Evolutionary conservation across 805 yeast species (phyloP).

Genomic region (Starmerella riodocensis): DNA sequence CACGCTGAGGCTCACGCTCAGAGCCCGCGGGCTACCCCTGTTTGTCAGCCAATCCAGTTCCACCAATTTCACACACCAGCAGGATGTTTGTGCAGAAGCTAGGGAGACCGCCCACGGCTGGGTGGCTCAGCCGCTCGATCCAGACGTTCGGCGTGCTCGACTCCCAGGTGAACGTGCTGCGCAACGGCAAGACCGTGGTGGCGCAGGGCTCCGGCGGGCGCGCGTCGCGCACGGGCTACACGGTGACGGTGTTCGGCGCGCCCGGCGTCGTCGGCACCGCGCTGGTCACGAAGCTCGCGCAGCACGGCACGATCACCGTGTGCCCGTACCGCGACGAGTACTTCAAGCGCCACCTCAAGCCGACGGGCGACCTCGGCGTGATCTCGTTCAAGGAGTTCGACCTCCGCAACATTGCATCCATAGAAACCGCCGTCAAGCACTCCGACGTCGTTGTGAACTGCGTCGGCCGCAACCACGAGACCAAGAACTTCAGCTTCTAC

Average conservation of each 20-base stretch:
- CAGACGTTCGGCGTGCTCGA: slow-evolving; percentile 31
- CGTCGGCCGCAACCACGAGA: slow-evolving; percentile 60
- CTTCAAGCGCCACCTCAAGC: slow-evolving; percentile 64
- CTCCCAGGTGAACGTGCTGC: slow-evolving; percentile 51
- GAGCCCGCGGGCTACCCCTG: no score
- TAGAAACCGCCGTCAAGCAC: slow-evolving; percentile 63
- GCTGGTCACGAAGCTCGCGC: slow-evolving; percentile 56
- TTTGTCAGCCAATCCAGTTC: slow-evolving; percentile 6
- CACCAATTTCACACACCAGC: not conserved
- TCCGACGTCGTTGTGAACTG: slow-evolving; percentile 74
- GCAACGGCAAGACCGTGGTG: slow-evolving; percentile 58
- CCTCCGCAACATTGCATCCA: slow-evolving; percentile 59
- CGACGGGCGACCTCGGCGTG: slow-evolving; percentile 77
- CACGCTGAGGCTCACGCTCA: no score
- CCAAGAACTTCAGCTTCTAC: slow-evolving; percentile 70
- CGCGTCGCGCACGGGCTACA: slow-evolving; percentile 75
- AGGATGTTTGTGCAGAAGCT: slow-evolving; percentile 3
- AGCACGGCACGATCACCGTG: slow-evolving; percentile 65
- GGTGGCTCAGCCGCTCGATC: slow-evolving; percentile 18
- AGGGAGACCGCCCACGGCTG: not conserved
- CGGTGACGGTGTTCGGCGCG: slow-evolving; percentile 80
- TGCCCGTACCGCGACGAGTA: slow-evolving; percentile 74
- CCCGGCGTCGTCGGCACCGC: slow-evolving; percentile 68
- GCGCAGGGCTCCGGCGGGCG: slow-evolving; percentile 66
- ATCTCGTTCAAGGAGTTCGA: slow-evolving; percentile 75